These are phyloP conservation scores for Rhizodiscina lignyota DNA, from an alignment of 495 filamentous ascomycete species.

Conservation along the genomic window DNA sequence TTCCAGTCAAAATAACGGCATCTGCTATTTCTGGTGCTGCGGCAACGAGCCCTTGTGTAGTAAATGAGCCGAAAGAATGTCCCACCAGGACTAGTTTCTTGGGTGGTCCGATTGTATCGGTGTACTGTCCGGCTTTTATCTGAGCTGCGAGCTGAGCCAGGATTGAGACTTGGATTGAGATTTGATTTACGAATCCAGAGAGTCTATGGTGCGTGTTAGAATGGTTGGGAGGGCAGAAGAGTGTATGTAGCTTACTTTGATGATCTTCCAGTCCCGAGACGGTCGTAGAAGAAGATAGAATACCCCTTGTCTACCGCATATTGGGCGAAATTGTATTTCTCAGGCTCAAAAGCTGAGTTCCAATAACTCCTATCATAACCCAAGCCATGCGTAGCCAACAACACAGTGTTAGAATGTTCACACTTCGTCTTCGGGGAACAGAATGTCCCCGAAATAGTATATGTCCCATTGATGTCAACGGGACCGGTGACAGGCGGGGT, in stretches of 20 bases:
- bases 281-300: conserved; percentile 13
- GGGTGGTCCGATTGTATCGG: conserved; percentile 6
- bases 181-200: no score
- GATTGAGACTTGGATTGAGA: conserved; percentile 8
- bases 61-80: conserved; percentile 11
- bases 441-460: no score
- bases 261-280: conserved; percentile 9
- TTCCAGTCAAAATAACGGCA: conserved; percentile 17
- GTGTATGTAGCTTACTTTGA: conserved; percentile 7
- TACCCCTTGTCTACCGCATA: conserved; percentile 9
- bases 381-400: no score
- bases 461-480: no score
- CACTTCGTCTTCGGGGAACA: no score
- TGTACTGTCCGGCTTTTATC: conserved; percentile 16
- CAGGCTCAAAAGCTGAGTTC: conserved; percentile 11
- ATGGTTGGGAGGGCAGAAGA: no score
- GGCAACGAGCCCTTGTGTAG: conserved; percentile 8
- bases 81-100: conserved; percentile 6
- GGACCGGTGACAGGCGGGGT: no score
- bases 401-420: no score
- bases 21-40: conserved; percentile 11
- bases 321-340: conserved; percentile 13
- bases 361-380: no score
- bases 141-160: conserved; percentile 9
- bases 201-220: no score